These are phyloP conservation scores for Dactylis glomerata DNA, from an alignment of 176 grass and related monocot species.

Conservation along the genomic window DNA sequence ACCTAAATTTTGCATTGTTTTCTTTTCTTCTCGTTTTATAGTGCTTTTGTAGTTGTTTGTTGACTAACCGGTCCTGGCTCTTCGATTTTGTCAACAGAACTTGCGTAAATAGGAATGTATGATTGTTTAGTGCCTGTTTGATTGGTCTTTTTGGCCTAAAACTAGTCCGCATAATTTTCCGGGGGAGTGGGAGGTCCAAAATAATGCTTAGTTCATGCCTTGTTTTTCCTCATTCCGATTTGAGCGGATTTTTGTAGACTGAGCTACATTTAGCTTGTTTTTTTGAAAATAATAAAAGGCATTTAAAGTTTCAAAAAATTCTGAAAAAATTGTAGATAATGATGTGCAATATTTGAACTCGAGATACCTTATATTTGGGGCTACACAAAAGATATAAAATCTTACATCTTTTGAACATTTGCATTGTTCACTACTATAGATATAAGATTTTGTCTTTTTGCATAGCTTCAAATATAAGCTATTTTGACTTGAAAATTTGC, in stretches of 20 bases:
- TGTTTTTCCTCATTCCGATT: not conserved
- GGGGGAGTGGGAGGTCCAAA: not conserved
- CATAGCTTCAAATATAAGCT: too few relatives aligned
- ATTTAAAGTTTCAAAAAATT: too few relatives aligned
- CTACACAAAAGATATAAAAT: too few relatives aligned
- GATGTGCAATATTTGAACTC: too few relatives aligned
- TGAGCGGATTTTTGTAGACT: not conserved
- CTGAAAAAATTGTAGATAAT: too few relatives aligned
- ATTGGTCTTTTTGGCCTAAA: not conserved
- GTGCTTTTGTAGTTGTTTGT: not conserved
- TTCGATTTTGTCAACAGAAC: not conserved
- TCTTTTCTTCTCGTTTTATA: not conserved
- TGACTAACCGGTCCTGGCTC: constrained; percentile 7
- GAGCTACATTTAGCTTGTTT: too few relatives aligned
- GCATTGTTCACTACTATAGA: too few relatives aligned
- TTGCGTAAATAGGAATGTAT: not conserved
- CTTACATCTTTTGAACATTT: too few relatives aligned
- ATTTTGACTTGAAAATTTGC: too few relatives aligned
- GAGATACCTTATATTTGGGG: too few relatives aligned
- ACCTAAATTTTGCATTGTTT: constrained; percentile 14
- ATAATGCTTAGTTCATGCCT: not conserved
- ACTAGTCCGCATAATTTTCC: not conserved
- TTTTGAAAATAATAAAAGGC: too few relatives aligned
- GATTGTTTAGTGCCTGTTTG: not conserved
- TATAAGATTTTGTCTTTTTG: too few relatives aligned